phyloP scores from a whole-genome alignment of 2,329 filamentous ascomycete genomes.

The Leptographium wingfieldii region DNA sequence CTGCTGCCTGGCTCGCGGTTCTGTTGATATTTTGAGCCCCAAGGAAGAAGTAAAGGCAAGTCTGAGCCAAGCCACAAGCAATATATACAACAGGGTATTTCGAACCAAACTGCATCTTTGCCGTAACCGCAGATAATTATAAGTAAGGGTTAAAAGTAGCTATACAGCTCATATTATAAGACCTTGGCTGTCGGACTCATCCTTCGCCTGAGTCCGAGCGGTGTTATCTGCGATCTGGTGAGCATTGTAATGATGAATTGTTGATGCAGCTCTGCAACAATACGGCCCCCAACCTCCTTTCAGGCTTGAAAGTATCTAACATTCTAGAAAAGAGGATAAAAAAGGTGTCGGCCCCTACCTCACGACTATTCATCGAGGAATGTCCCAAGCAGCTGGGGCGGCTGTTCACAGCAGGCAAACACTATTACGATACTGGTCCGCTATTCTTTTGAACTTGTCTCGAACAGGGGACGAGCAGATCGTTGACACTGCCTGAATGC shows the following conservation, averaged over 20 bases:
- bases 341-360: not conserved
- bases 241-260: no score
- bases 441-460: constrained; percentile 22
- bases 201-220: no score
- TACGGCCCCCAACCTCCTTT: no score
- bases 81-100: not conserved
- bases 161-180: no score
- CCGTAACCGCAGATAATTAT: no score
- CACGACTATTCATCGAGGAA: not conserved
- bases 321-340: no score
- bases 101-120: no score
- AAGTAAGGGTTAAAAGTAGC: no score
- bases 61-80: constrained; percentile 18
- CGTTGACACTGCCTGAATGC: constrained; percentile 30
- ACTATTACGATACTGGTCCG: constrained; percentile 35
- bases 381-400: constrained; percentile 23
- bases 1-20: constrained; percentile 15
- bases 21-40: constrained; percentile 14
- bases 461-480: constrained; percentile 25
- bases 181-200: no score
- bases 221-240: no score
- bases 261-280: no score
- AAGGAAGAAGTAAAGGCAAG: constrained; percentile 25
- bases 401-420: constrained; percentile 37
- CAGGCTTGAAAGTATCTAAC: no score